These are phyloP conservation scores for Scytalidium lignicola DNA, from an alignment of 2,329 filamentous ascomycete genomes.

Conservation along the genomic window DNA sequence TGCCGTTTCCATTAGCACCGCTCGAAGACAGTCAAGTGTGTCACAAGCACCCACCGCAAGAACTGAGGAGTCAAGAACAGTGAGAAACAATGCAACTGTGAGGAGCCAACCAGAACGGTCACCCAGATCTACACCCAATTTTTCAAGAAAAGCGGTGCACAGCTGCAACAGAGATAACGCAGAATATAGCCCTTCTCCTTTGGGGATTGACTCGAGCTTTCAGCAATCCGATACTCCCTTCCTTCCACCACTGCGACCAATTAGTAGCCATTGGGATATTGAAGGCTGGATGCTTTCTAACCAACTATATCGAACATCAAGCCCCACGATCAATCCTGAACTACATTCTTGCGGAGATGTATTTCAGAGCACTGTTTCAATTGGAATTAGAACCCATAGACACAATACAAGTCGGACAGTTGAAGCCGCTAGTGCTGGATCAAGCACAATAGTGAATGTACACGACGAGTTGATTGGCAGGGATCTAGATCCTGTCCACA, in stretches of 20 bases:
- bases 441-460: too few species aligned
- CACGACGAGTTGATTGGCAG: conserved; percentile 5
- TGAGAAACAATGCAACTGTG: conserved; percentile 8
- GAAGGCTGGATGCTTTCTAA: conserved; percentile 22
- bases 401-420: neutral
- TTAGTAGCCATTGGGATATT: conserved; percentile 13
- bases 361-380: neutral
- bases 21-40: conserved; percentile 14
- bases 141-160: conserved; percentile 42
- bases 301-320: conserved; percentile 3
- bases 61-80: conserved; percentile 6
- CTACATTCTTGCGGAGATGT: neutral
- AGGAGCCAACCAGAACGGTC: conserved; percentile 21
- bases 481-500: conserved; percentile 21
- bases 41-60: conserved; percentile 12
- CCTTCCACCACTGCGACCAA: conserved; percentile 17
- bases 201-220: conserved; percentile 4
- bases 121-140: conserved; percentile 33
- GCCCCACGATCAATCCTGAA: conserved; percentile 1
- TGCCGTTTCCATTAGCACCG: conserved; percentile 4
- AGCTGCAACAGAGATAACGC: conserved; percentile 34
- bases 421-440: neutral
- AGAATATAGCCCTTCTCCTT: conserved; percentile 22
- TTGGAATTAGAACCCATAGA: neutral
- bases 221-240: conserved; percentile 23